Base-by-base conservation (phyloP, 306 rosid species). In the cucumber (Cucumis sativus) region DNA sequence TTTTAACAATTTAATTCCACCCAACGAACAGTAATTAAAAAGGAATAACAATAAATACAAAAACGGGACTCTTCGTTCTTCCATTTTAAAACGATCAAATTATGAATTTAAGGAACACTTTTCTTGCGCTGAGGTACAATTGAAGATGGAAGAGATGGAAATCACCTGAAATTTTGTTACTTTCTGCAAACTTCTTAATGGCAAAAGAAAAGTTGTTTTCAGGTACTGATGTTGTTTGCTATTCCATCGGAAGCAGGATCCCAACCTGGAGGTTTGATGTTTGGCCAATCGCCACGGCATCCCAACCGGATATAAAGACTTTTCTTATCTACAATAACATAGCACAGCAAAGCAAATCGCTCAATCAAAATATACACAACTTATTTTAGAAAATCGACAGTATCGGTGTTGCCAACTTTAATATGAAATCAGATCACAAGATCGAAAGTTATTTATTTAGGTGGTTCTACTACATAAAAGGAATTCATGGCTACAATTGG, bases 211-310 rank as follows among this genome's bases (percentile, higher is more conserved):
- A 30, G 33, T n/a, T 39, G 73, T 21, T 70, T 70, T 70, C 17
- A 70, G 37, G n/a, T 3, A 45, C 10, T 23, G 37, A 4, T 7
- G 17, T 45, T 7, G 17, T 45, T 23, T 4, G 54, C 57, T 39
- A 57, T 85, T 28, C 78, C 82, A 80, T 88, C 86, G 47, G 85
- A 78, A 33, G 91, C 85, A 43, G 98, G 98, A 86, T 90, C 92
- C 98, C 97, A 95, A 25, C 98, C 97, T 7, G 97, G 98, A 65
- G 97, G 97, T 76, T 95, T 85, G 86, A 92, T 88, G 79, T 92
- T 88, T 49, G 98, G 97, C 98, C 98, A 95, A 79, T 95, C 98
- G 40, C 97, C 97, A 0, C 98, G 97, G 72, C 98, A 89, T 79
- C 98, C 98, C 82, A 90, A 76, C 78, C 98, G 90, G 83, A 95